Conservation (phyloP, 139 green algal species). For the Auxenochlorella pyrenoidosa region DNA sequence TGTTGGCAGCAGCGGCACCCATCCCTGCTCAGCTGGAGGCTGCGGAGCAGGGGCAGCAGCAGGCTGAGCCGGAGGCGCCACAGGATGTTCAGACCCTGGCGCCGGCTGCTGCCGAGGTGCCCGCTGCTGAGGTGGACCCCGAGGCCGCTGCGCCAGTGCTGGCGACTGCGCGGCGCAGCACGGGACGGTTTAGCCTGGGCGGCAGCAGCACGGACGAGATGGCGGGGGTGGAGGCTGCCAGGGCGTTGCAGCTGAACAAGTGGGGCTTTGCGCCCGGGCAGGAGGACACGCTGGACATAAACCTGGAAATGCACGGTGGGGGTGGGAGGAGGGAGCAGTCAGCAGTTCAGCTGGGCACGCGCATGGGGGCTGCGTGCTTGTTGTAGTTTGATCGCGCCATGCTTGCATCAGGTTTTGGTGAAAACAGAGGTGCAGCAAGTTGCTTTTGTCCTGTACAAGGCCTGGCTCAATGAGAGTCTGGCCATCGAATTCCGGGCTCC, state of each 20-base stretch:
- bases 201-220: constrained; percentile 19
- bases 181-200: not conserved
- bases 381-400: not conserved
- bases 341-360: not conserved
- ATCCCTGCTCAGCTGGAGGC: not conserved
- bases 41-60: not conserved
- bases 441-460: too few relatives aligned
- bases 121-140: constrained; percentile 43
- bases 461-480: too few relatives aligned
- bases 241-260: constrained; percentile 57
- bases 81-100: not conserved
- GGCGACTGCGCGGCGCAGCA: not conserved
- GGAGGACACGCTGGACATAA: constrained; percentile 70
- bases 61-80: too few relatives aligned
- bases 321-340: too few relatives aligned
- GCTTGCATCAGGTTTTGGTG: not conserved
- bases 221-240: not conserved
- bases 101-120: constrained; percentile 21
- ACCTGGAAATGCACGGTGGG: constrained; percentile 62
- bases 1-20: not conserved
- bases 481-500: not conserved
- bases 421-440: not conserved
- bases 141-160: not conserved
- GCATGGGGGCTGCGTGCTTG: not conserved
- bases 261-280: constrained; percentile 85